These are phyloP conservation scores for Lonicera japonica DNA, from an alignment of 129 eudicot genomes.

Conservation along the genomic window DNA sequence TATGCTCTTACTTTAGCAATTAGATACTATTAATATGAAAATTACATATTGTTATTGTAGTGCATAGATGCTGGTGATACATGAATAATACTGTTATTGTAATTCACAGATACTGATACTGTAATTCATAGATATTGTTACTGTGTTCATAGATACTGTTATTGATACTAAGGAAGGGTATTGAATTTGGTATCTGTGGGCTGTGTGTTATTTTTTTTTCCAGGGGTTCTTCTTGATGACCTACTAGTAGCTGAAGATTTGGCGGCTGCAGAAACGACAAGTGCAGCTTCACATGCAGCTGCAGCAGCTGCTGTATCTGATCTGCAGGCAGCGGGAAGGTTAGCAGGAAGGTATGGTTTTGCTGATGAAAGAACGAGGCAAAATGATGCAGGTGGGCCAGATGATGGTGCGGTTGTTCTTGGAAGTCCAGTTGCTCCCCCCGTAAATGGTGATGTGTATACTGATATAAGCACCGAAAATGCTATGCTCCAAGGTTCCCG, in stretches of 20 bases:
- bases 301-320: conserved; percentile 88
- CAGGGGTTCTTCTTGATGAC: conserved; percentile 92
- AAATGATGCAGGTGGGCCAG: conserved; percentile 28
- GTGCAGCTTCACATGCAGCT: conserved; percentile 89
- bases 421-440: conserved; percentile 98
- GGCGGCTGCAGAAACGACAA: conserved; percentile 85
- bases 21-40: too few species aligned
- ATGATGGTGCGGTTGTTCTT: conserved; percentile 82
- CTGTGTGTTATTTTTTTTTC: not conserved
- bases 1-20: too few species aligned
- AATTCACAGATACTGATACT: too few species aligned
- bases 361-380: conserved; percentile 68
- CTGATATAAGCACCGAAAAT: conserved; percentile 91
- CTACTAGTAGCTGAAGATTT: conserved; percentile 90
- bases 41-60: too few species aligned
- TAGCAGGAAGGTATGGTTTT: conserved; percentile 61
- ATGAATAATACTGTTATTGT: too few species aligned
- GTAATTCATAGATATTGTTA: too few species aligned
- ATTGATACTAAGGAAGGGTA: not conserved
- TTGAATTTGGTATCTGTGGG: too few species aligned
- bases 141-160: too few species aligned
- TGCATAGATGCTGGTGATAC: too few species aligned
- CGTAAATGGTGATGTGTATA: conserved; percentile 74
- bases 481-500: conserved; percentile 71
- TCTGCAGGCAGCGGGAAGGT: conserved; percentile 51